These are phyloP conservation scores for Candolleomyces efflorescens DNA, from an alignment of 768 basidiomycete genomes.

Conservation along the genomic window DNA sequence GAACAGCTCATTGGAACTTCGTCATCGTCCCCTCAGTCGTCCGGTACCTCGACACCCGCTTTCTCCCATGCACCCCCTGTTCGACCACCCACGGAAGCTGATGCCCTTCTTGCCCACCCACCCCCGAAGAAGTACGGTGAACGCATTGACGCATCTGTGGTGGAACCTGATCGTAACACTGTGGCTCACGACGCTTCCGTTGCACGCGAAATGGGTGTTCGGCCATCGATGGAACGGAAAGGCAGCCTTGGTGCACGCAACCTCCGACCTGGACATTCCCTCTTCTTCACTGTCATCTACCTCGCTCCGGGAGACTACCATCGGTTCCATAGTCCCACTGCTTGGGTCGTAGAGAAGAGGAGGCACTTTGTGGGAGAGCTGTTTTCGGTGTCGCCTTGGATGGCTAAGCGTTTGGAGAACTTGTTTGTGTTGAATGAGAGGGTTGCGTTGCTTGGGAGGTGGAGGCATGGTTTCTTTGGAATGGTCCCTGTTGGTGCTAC, in stretches of 20 bases:
- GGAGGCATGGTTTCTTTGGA: slow-evolving; percentile 93
- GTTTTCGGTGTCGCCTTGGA: slow-evolving; percentile 94
- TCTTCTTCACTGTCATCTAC: slow-evolving; percentile 95
- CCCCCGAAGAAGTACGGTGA: slow-evolving; percentile 56
- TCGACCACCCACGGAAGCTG: slow-evolving; percentile 33
- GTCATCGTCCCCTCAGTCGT: background rate
- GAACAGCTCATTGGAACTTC: slow-evolving; percentile 78
- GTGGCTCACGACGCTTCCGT: slow-evolving; percentile 68
- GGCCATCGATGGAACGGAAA: slow-evolving; percentile 21
- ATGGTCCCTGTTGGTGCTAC: slow-evolving; percentile 99
- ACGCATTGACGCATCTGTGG: slow-evolving; percentile 73
- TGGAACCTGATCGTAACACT: slow-evolving; percentile 48
- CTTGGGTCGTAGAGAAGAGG: slow-evolving; percentile 96
- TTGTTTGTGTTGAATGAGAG: slow-evolving; percentile 98
- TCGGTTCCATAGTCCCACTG: slow-evolving; percentile 91
- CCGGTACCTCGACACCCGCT: slow-evolving; percentile 7
- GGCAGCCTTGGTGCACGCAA: slow-evolving; percentile 35
- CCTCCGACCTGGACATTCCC: slow-evolving; percentile 70
- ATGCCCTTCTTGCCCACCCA: slow-evolving; percentile 12
- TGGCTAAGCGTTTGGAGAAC: slow-evolving; percentile 87
- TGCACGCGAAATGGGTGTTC: slow-evolving; percentile 65
- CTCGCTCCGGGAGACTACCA: slow-evolving; percentile 99
- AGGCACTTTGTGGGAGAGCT: slow-evolving; percentile 95
- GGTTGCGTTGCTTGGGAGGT: slow-evolving; percentile 89
- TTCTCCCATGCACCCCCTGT: slow-evolving; percentile 13